Evolutionary conservation across 148 eudicot species (phyloP), one percentile per base, ranked within the genome.

Genomic region (Persicaria maculosa): DNA sequence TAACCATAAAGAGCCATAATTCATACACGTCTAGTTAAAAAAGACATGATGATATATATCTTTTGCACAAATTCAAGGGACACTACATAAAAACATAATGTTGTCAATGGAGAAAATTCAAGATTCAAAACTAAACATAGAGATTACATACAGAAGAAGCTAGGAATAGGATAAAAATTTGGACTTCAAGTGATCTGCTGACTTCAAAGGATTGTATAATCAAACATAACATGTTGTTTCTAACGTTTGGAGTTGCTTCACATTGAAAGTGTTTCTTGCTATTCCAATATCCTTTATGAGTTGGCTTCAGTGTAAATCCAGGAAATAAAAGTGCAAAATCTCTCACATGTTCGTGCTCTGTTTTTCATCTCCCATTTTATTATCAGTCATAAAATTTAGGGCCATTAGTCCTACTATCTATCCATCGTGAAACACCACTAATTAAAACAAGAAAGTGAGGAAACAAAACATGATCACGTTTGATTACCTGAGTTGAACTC

Each of bases 401-500:
- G 40, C 40, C 40, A 31, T 31, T 31, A 31, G 1, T 61, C 12
- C 4, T 31, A 0, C 10, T 17, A 3, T 62, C 52, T 6, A 10
- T 48, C 9, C 2, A 2, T 10, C 31, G 2, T 17, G 19, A 10
- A 31, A 31, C 44, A 62, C 31, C n/a, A 25, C 14, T 4, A 62
- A 31, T 31, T 25, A 25, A 65, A 43, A 65, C 46, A 45, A 65
- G 8, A 43, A 31, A 31, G 40, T 40, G 43, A n/a, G 14, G 7
- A 36, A 17, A 59, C 40, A 59, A 25, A 40, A n/a, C 1, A 12
- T 36, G 43, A 12, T 65, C 12, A 4, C 46, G 73, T 9, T 48
- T 8, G 46, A 46, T 76, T 81, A 92, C 98, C 91, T 91, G 98
- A 61, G 87, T 76, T 57, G 93, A 80, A 72, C 80, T 74, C 79